phyloP scores from a whole-genome alignment of 352 stramenopile genomes.

The Detonula confervacea region DNA sequence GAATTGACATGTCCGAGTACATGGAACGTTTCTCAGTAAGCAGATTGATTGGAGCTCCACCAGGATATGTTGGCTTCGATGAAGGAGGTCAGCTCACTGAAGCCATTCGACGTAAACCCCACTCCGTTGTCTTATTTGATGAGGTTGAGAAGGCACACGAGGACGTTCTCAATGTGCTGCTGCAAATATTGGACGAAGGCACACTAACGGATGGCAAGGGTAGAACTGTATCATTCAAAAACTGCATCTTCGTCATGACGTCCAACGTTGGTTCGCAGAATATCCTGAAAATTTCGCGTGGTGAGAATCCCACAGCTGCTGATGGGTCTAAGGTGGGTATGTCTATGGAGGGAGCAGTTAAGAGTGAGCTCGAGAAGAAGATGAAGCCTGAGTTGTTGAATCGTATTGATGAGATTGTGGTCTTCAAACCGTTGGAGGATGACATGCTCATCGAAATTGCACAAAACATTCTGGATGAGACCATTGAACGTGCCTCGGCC shows the following conservation, averaged over 20 bases:
- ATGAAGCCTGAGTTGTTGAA: no score
- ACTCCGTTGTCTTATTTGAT: slow-evolving; percentile 96
- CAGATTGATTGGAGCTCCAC: slow-evolving; percentile 90
- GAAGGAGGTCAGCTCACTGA: slow-evolving; percentile 95
- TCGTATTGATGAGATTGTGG: no score
- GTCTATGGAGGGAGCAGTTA: slow-evolving; percentile 64
- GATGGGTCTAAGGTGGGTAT: slow-evolving; percentile 36
- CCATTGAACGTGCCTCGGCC: slow-evolving; percentile 80
- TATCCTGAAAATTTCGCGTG: no score
- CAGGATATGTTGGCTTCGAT: no score
- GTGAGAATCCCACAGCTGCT: slow-evolving; percentile 57
- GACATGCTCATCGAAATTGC: slow-evolving; percentile 92
- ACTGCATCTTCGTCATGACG: slow-evolving; percentile 97
- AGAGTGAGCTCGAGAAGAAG: slow-evolving; percentile 81
- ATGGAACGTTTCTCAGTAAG: slow-evolving; percentile 87
- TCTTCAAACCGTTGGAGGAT: slow-evolving; percentile 88
- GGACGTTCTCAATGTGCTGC: slow-evolving; percentile 94
- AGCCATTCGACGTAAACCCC: slow-evolving; percentile 90
- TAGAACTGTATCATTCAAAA: slow-evolving; percentile 94
- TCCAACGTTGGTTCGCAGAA: slow-evolving; percentile 97
- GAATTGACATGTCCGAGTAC: no score
- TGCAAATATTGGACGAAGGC: slow-evolving; percentile 90
- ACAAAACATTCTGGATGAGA: slow-evolving; percentile 87
- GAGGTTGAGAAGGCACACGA: slow-evolving; percentile 98
- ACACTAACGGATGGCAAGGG: slow-evolving; percentile 94